Evolutionary conservation across 495 filamentous ascomycete species (phyloP).

Genomic region (Trypethelium eluteriae): DNA sequence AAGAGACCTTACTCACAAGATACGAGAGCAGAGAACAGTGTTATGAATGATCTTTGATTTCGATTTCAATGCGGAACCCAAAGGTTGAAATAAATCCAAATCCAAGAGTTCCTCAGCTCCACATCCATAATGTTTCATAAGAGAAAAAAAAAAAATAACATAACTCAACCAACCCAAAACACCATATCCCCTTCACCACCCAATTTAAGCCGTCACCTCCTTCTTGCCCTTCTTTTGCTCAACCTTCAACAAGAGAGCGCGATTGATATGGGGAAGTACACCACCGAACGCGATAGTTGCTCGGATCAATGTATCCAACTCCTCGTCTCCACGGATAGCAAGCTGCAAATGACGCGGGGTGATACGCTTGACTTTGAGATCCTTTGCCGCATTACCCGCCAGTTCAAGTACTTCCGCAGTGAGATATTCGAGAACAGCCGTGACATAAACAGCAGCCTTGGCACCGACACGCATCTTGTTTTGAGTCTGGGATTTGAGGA

Average conservation of each 20-base stretch:
- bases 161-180: constrained; percentile 5
- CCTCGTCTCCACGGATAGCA: constrained; percentile 96
- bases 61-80: neutral
- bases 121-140: neutral
- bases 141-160: neutral
- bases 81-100: neutral
- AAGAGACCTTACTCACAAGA: too few relatives aligned
- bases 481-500: constrained; percentile 97
- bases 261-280: constrained; percentile 98
- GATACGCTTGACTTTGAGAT: constrained; percentile 99
- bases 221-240: constrained; percentile 98
- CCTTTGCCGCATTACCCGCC: constrained; percentile 96
- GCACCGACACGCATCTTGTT: constrained; percentile 99
- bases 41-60: neutral
- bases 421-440: constrained; percentile 94
- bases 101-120: neutral
- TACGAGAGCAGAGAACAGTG: neutral
- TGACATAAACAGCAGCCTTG: constrained; percentile 97
- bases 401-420: constrained; percentile 98
- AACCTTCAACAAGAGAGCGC: constrained; percentile 92
- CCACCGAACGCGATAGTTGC: constrained; percentile 97
- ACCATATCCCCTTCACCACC: neutral
- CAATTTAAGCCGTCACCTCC: constrained; percentile 47
- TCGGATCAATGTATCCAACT: constrained; percentile 93
- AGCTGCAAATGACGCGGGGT: constrained; percentile 96